Evolutionary conservation across 805 yeast species (phyloP).

Genomic region (Dipodascus geniculatus): DNA sequence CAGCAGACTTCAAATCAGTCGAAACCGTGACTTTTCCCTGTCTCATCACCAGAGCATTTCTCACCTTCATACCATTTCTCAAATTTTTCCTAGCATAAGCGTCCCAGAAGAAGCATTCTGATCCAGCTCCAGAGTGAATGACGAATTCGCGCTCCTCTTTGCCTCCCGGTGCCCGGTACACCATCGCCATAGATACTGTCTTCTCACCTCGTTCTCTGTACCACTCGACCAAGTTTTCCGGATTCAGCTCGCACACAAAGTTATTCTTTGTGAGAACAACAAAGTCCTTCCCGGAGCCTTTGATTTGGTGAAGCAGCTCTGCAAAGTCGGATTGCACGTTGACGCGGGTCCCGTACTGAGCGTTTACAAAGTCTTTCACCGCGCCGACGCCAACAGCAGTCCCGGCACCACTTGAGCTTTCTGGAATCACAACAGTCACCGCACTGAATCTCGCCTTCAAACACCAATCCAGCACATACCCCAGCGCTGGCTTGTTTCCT

Average conservation of each 20-base stretch:
- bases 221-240: slow-evolving; percentile 75
- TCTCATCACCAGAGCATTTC: slow-evolving; percentile 86
- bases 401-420: slow-evolving; percentile 36
- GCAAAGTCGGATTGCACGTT: slow-evolving; percentile 45
- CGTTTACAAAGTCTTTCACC: slow-evolving; percentile 41
- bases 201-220: slow-evolving; percentile 59
- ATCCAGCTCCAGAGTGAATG: slow-evolving; percentile 37
- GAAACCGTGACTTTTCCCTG: slow-evolving; percentile 71
- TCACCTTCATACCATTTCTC: slow-evolving; percentile 57
- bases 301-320: slow-evolving; percentile 33
- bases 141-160: slow-evolving; percentile 64
- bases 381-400: slow-evolving; percentile 21
- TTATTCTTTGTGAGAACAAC: slow-evolving; percentile 83
- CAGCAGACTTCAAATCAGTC: slow-evolving; percentile 30
- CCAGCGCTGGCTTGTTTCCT: slow-evolving; percentile 81
- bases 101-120: slow-evolving; percentile 40
- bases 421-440: slow-evolving; percentile 50
- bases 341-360: slow-evolving; percentile 24
- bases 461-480: slow-evolving; percentile 88
- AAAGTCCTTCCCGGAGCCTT: slow-evolving; percentile 34
- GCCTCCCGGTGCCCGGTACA: slow-evolving; percentile 64
- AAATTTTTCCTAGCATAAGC: slow-evolving; percentile 52
- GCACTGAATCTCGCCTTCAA: slow-evolving; percentile 60
- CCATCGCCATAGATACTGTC: slow-evolving; percentile 56
- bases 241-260: slow-evolving; percentile 83